Percentiles rank a stretch among this genome's conserved stretches.
These are phyloP conservation scores for Sugiyamaella chiloensis DNA, from an alignment of 805 yeast genomes.

Conservation along the genomic window DNA sequence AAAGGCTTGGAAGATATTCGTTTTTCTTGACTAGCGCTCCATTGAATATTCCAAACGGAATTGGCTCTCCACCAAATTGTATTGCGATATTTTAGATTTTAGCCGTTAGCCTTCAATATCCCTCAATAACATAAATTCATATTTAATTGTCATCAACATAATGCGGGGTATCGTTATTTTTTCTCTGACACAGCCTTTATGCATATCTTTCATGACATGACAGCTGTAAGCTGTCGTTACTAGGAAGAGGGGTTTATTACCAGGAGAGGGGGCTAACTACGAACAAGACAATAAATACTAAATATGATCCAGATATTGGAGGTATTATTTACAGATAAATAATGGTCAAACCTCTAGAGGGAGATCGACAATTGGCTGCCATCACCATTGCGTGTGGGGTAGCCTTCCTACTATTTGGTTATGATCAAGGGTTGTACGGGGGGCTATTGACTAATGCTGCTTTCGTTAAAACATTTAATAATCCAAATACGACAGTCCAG, in stretches of 20 bases:
- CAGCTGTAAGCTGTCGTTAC: too few relatives aligned
- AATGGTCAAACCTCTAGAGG: neutral
- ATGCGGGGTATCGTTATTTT: too few relatives aligned
- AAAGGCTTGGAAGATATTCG: slow-evolving; percentile 25
- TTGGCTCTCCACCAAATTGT: slow-evolving; percentile 42
- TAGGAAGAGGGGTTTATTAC: too few relatives aligned
- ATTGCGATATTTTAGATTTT: slow-evolving; percentile 37
- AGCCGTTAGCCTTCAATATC: too few relatives aligned
- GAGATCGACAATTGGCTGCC: neutral
- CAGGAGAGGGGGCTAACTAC: too few relatives aligned
- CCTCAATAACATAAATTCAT: too few relatives aligned
- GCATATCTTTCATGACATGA: too few relatives aligned
- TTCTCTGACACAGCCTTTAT: too few relatives aligned
- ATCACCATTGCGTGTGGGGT: slow-evolving; percentile 9
- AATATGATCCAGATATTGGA: too few relatives aligned
- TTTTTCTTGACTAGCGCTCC: slow-evolving; percentile 36
- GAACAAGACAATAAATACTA: too few relatives aligned
- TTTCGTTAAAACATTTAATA: slow-evolving; percentile 15
- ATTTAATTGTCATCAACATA: too few relatives aligned
- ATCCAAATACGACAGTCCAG: slow-evolving; percentile 23
- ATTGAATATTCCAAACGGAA: slow-evolving; percentile 35
- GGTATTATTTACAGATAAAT: too few relatives aligned
- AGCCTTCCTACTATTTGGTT: slow-evolving; percentile 9
- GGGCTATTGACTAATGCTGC: slow-evolving; percentile 12
- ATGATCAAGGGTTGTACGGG: slow-evolving; percentile 16